Evolutionary conservation across 345 rosid genomes (phyloP).

Genomic region (Aegle marmelos): DNA sequence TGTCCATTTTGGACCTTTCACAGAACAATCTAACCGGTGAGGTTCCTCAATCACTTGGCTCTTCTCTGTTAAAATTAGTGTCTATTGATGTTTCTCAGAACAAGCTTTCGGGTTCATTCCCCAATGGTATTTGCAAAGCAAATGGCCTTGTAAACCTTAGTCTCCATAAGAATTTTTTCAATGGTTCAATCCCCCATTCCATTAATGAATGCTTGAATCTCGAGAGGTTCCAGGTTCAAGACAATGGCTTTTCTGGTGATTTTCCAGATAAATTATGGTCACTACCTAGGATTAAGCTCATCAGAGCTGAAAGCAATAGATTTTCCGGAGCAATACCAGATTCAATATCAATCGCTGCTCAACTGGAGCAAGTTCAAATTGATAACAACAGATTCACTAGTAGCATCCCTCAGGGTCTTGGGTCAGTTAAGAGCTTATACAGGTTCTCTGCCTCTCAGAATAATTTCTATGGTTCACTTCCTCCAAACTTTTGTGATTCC

Average conservation of each 20-base stretch:
- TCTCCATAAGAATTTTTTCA: constrained; percentile 71
- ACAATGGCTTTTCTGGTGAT: constrained; percentile 74
- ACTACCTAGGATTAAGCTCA: constrained; percentile 60
- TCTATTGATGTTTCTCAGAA: constrained; percentile 85
- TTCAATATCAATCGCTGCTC: constrained; percentile 62
- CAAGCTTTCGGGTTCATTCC: constrained; percentile 70
- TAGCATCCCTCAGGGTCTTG: constrained; percentile 70
- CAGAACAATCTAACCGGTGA: constrained; percentile 77
- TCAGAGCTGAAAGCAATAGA: constrained; percentile 75
- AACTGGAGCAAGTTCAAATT: constrained; percentile 86
- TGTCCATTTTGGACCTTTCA: constrained; percentile 63
- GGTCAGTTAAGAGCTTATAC: constrained; percentile 70
- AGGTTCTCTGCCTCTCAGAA: constrained; percentile 86
- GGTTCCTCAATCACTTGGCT: constrained; percentile 44
- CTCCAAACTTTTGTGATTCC: constrained; percentile 79
- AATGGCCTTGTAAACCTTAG: constrained; percentile 56
- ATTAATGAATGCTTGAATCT: constrained; percentile 59
- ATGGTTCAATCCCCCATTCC: constrained; percentile 59
- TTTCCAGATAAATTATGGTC: constrained; percentile 77
- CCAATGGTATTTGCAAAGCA: constrained; percentile 61
- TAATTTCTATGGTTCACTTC: constrained; percentile 60
- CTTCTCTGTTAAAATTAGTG: constrained; percentile 59
- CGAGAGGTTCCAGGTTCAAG: constrained; percentile 85
- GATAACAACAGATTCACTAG: constrained; percentile 77
- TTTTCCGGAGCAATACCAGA: constrained; percentile 68